Base-by-base conservation (phyloP, 2,329 filamentous ascomycete genomes). In the Diaporthe helianthi region DNA sequence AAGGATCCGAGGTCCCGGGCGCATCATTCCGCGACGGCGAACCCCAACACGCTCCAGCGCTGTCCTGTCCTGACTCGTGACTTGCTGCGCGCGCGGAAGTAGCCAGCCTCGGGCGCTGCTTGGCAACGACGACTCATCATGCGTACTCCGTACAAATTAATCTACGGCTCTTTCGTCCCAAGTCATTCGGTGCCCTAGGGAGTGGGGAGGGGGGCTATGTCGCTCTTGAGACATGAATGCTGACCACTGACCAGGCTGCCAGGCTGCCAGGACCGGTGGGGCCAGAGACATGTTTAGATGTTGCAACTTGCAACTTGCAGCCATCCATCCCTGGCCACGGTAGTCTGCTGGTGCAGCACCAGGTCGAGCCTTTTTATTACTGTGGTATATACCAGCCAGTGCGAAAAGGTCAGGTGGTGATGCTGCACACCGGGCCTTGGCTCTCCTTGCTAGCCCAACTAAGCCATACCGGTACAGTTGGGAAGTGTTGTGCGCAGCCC, bases 341-440 rank as follows among this genome's bases (percentile, higher is more conserved):
- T 19, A 15, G 55, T 8, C 55, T 31, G 38, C 10, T 60, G 38
- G 26, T 47, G 55, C 29, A 24, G 22, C 41, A 33, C 44, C 58
- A 1, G 29, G 58, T 63, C 44, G 41, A 63, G 58, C 58, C 41
- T 49, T 49, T n/a, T n/a, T n/a, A n/a, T n/a, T n/a, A n/a, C n/a
- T n/a, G n/a, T n/a, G n/a, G n/a, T n/a, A n/a, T n/a, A 22, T 17
- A 49, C 44, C n/a, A 36, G 38, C 13, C 41, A 13, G 17, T 6
- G 19, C 41, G 13, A 17, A 33, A 49, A 63, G 26, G 29, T 49
- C 58, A 63, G 49, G 58, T 63, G 7, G 13, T 63, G 41, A 24
- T 63, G 41, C 58, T 22, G 41, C 58, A 47, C 49, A 63, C 29
- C 58, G 29, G 44, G 58, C 44, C 58, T 63, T 63, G 58, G 58